These are phyloP conservation scores for Diaporthe citrichinensis DNA, from an alignment of 2,329 filamentous ascomycete species.

Conservation along the genomic window DNA sequence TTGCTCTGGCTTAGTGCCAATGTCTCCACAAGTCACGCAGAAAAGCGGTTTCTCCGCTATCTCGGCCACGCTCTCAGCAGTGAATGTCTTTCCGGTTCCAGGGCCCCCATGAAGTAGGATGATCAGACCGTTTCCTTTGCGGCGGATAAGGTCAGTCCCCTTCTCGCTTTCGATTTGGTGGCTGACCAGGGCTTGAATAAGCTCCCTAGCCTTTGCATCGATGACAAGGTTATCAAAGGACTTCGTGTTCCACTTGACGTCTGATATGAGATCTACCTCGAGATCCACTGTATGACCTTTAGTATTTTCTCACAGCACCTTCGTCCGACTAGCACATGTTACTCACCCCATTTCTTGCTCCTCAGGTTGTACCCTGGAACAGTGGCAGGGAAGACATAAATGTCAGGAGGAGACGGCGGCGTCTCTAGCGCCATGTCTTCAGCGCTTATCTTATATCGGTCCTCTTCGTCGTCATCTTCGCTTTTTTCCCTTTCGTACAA, in stretches of 20 bases:
- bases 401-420: background rate
- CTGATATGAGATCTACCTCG: conserved; percentile 42
- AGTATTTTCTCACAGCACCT: background rate
- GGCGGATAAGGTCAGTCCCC: conserved; percentile 52
- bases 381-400: background rate
- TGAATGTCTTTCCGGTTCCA: conserved; percentile 55
- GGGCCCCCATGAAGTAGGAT: conserved; percentile 53
- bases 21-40: conserved; percentile 54
- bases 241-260: conserved; percentile 44
- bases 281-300: conserved; percentile 39
- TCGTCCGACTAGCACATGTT: rapidly evolving
- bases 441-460: background rate
- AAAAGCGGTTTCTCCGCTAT: conserved; percentile 53
- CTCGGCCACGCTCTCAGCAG: conserved; percentile 55
- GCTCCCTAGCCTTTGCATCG: conserved; percentile 45
- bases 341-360: conserved; percentile 15
- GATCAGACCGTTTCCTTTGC: conserved; percentile 54
- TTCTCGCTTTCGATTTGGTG: conserved; percentile 44
- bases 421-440: background rate
- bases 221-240: conserved; percentile 45
- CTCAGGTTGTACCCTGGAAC: background rate
- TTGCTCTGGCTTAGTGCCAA: conserved; percentile 49
- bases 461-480: background rate
- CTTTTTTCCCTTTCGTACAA: background rate
- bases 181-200: conserved; percentile 49